phyloP scores from a whole-genome alignment of 106 monocot species.

The Posidonia australis region DNA sequence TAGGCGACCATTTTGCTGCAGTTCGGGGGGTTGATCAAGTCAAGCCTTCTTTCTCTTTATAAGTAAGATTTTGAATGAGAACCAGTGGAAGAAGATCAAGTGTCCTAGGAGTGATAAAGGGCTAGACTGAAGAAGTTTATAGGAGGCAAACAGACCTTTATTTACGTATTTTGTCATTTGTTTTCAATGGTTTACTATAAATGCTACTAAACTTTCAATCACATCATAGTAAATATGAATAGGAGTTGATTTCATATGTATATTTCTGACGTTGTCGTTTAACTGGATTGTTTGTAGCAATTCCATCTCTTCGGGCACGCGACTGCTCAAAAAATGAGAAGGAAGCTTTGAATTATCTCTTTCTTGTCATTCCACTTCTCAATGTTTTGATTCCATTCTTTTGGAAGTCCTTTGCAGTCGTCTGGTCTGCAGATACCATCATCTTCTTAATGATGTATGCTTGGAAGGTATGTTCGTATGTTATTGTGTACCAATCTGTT shows the following conservation, averaged over 20 bases:
- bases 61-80: too few relatives aligned
- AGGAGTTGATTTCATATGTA: neutral
- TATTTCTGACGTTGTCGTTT: neutral
- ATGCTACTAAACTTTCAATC: too few relatives aligned
- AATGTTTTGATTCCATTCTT: constrained; percentile 84
- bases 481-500: neutral
- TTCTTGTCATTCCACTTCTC: constrained; percentile 66
- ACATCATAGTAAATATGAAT: too few relatives aligned
- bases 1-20: too few relatives aligned
- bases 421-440: constrained; percentile 87
- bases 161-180: too few relatives aligned
- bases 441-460: constrained; percentile 85
- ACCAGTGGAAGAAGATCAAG: too few relatives aligned
- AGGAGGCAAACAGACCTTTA: too few relatives aligned
- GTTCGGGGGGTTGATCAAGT: too few relatives aligned
- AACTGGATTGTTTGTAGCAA: constrained; percentile 36
- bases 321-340: constrained; percentile 95
- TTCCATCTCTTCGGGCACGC: constrained; percentile 77
- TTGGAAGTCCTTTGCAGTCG: constrained; percentile 80
- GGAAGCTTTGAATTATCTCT: constrained; percentile 95
- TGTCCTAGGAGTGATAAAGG: too few relatives aligned
- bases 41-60: too few relatives aligned
- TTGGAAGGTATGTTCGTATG: constrained; percentile 60
- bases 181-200: too few relatives aligned
- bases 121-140: too few relatives aligned